phyloP scores from a whole-genome alignment of 352 stramenopile genomes.

The Phytopythium mirpurense region DNA sequence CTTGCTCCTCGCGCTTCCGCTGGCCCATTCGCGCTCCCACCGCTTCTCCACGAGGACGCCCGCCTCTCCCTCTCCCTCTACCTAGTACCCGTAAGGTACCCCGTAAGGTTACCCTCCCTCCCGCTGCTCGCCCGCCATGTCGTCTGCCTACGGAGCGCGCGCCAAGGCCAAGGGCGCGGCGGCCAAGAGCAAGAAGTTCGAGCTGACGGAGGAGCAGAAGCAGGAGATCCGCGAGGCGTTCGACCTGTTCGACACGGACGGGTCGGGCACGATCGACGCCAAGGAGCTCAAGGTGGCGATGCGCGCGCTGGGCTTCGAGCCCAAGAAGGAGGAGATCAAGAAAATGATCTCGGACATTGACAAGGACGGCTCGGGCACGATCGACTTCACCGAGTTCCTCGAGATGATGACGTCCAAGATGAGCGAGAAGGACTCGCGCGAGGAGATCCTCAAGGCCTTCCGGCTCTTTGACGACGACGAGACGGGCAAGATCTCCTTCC shows the following conservation, averaged over 20 bases:
- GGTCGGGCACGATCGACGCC: constrained; percentile 89
- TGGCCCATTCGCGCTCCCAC: background rate
- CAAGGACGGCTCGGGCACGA: constrained; percentile 88
- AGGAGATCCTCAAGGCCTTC: constrained; percentile 94
- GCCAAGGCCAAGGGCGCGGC: constrained; percentile 65
- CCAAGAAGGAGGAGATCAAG: constrained; percentile 91
- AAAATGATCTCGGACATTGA: constrained; percentile 92
- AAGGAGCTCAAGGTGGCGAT: constrained; percentile 94
- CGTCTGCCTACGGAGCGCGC: constrained; percentile 60
- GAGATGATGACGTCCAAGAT: constrained; percentile 95
- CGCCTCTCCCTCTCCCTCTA: background rate
- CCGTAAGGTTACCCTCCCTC: no score
- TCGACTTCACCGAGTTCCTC: constrained; percentile 92
- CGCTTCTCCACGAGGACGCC: background rate
- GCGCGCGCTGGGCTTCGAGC: constrained; percentile 91
- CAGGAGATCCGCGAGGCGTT: constrained; percentile 95
- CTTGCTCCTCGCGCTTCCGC: background rate
- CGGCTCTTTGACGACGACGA: constrained; percentile 94
- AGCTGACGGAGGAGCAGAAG: constrained; percentile 93
- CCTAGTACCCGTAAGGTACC: no score
- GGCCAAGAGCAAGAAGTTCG: constrained; percentile 80
- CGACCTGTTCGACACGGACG: constrained; percentile 92
- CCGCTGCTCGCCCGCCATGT: constrained; percentile 25
- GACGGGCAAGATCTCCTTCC: constrained; percentile 93
- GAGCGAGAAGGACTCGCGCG: constrained; percentile 82